Conservation (phyloP, 257 asterid genomes). For the Jaltomata sinuosa region DNA sequence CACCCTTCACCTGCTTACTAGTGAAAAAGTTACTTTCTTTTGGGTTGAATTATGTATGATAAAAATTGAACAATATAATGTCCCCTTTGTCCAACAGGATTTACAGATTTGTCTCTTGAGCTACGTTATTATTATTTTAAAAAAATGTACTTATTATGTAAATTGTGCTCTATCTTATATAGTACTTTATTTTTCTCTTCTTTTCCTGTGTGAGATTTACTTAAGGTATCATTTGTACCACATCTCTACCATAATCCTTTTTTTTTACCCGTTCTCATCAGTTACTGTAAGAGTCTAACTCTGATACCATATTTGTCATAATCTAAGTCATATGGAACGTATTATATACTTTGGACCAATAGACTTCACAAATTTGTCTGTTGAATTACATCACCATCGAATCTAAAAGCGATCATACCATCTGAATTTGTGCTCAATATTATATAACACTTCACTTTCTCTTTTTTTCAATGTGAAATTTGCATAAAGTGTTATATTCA, state of each 20-base stretch:
- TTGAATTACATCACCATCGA: not conserved
- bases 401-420: not conserved
- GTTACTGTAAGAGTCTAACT: fast-evolving
- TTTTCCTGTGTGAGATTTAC: not conserved
- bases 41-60: not conserved
- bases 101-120: not conserved
- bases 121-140: not conserved
- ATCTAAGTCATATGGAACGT: not conserved
- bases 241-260: not conserved
- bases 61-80: not conserved
- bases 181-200: not conserved
- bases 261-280: not conserved
- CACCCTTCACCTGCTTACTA: not conserved
- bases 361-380: not conserved
- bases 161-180: not conserved
- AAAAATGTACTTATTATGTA: not conserved
- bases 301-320: too few relatives aligned
- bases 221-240: not conserved
- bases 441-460: too few relatives aligned
- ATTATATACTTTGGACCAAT: not conserved
- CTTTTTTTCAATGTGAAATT: too few relatives aligned
- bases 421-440: too few relatives aligned
- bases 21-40: not conserved
- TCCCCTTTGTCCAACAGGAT: too few relatives aligned
- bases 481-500: not conserved